Conservation (phyloP, 1,139 yeast genomes). For the Kluyveromyces sp. region DNA sequence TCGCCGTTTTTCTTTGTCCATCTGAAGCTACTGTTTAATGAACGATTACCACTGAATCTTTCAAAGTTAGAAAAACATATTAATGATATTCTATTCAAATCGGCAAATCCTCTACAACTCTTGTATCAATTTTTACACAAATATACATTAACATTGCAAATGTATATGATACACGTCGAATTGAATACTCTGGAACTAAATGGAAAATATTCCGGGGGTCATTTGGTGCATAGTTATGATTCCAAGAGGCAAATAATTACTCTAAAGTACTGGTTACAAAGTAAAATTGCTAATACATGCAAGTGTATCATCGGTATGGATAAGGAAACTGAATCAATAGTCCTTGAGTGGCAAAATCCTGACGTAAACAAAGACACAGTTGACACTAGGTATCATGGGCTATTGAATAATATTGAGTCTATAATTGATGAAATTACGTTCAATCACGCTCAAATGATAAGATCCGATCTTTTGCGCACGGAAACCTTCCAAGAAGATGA, state of each 20-base stretch:
- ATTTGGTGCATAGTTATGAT: conserved; percentile 57
- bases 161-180: conserved; percentile 62
- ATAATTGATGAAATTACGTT: conserved; percentile 31
- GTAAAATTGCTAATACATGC: conserved; percentile 41
- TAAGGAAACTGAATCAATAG: conserved; percentile 39
- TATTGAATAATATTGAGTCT: conserved; percentile 31
- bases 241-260: conserved; percentile 54
- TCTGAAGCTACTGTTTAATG: conserved; percentile 50
- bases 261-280: conserved; percentile 63
- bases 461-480: conserved; percentile 23
- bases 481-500: conserved; percentile 27
- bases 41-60: conserved; percentile 31
- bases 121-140: conserved; percentile 62
- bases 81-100: conserved; percentile 47
- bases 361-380: conserved; percentile 20
- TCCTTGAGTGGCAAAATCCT: conserved; percentile 50
- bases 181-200: conserved; percentile 43
- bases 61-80: conserved; percentile 37
- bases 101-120: conserved; percentile 43
- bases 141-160: conserved; percentile 66
- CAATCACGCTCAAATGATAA: conserved; percentile 28
- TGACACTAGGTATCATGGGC: conserved; percentile 17
- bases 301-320: conserved; percentile 62
- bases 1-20: conserved; percentile 75
- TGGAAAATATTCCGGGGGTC: conserved; percentile 57